phyloP scores from a whole-genome alignment of 352 stramenopile species.

The Plasmopara viticola region DNA sequence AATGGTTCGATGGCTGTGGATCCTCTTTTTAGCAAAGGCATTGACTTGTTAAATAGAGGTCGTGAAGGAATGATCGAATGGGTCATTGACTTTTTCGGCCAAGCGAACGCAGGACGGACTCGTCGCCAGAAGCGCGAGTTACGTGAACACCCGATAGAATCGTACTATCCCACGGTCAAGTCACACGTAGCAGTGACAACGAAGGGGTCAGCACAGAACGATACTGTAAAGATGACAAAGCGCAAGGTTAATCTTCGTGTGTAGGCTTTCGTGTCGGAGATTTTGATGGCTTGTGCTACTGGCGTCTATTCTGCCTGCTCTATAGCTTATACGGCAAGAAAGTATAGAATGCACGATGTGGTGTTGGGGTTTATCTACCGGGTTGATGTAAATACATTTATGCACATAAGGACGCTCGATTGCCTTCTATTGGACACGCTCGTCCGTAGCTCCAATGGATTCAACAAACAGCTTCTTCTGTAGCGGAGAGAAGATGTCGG shows the following conservation, averaged over 20 bases:
- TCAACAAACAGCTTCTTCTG: slow-evolving; percentile 82
- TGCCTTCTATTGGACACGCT: too few species aligned
- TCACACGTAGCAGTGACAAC: slow-evolving; percentile 22
- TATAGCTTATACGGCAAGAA: background rate
- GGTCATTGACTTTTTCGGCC: slow-evolving; percentile 66
- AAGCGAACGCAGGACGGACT: slow-evolving; percentile 58
- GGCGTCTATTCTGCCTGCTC: too few species aligned
- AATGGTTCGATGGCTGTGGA: slow-evolving; percentile 46
- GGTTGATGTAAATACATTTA: slow-evolving; percentile 24
- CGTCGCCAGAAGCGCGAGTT: slow-evolving; percentile 53
- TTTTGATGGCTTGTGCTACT: slow-evolving; percentile 11
- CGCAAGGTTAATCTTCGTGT: slow-evolving; percentile 24
- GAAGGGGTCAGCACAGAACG: slow-evolving; percentile 16
- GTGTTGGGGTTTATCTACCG: slow-evolving; percentile 12
- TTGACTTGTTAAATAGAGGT: slow-evolving; percentile 70
- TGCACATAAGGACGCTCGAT: slow-evolving; percentile 22
- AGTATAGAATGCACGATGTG: slow-evolving; percentile 19
- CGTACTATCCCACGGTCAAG: slow-evolving; percentile 75
- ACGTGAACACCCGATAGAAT: slow-evolving; percentile 61
- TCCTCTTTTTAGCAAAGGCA: slow-evolving; percentile 70
- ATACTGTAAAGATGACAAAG: slow-evolving; percentile 17
- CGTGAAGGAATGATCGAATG: slow-evolving; percentile 69
- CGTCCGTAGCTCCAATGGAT: slow-evolving; percentile 20
- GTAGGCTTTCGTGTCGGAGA: slow-evolving; percentile 8
- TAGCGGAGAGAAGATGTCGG: slow-evolving; percentile 73